phyloP scores from a whole-genome alignment of 768 basidiomycete genomes.

The Daedaleopsis nitida region DNA sequence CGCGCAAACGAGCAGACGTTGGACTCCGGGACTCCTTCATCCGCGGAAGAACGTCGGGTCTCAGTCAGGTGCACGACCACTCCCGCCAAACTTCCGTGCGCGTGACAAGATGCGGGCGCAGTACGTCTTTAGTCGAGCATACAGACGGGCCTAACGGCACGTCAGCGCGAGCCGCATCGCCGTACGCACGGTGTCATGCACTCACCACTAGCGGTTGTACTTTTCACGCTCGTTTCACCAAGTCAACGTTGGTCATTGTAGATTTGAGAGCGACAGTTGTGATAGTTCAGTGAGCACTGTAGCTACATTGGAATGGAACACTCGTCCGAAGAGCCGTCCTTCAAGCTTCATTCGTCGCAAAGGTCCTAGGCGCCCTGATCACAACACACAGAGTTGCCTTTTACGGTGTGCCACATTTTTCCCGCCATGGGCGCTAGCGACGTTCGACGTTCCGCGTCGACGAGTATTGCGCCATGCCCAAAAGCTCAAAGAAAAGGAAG shows the following conservation, averaged over 20 bases:
- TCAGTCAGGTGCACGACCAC: conserved; percentile 17
- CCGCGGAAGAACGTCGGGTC: conserved; percentile 20
- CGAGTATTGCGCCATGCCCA: conserved; percentile 59
- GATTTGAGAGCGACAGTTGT: no score
- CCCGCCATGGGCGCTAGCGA: no score
- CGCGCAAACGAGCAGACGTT: not conserved
- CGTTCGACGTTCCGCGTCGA: no score
- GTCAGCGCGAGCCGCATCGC: not conserved
- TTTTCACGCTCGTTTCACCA: no score
- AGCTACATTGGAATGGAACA: no score
- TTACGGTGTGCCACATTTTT: not conserved
- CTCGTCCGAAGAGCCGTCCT: no score
- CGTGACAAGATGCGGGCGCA: not conserved
- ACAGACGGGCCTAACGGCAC: no score
- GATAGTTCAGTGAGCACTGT: no score
- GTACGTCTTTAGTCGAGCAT: not conserved
- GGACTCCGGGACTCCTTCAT: not conserved
- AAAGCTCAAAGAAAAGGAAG: conserved; percentile 83
- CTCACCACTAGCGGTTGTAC: no score
- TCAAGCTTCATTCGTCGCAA: no score
- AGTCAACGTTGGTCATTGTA: no score
- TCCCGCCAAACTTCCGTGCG: not conserved
- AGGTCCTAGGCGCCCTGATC: no score
- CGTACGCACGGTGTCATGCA: not conserved
- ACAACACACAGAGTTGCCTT: not conserved